A percentile compares a stretch with the other conserved stretches of the same genome.
These are phyloP conservation scores for Physaria fendleri DNA, from an alignment of 345 rosid genomes.

Conservation along the genomic window DNA sequence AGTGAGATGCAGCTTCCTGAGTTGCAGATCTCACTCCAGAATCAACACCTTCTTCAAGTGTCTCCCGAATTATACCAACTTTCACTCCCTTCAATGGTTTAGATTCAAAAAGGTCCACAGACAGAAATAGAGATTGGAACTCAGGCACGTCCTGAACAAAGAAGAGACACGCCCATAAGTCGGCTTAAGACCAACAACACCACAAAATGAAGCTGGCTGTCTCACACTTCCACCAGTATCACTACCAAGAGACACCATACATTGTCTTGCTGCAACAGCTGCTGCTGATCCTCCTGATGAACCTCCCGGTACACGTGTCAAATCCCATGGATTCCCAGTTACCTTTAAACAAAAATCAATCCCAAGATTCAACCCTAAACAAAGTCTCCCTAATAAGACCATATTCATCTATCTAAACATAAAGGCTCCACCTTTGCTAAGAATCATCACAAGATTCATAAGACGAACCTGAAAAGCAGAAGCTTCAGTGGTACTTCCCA, in stretches of 20 bases:
- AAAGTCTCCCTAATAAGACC: background rate
- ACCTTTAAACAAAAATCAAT: conserved; percentile 46
- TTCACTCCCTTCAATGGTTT: conserved; percentile 71
- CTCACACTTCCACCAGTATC: conserved; percentile 99
- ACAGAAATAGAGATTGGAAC: conserved; percentile 43
- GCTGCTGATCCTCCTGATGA: conserved; percentile 98
- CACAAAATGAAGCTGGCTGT: conserved; percentile 94
- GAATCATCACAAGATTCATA: background rate
- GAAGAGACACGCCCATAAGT: conserved; percentile 87
- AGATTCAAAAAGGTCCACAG: conserved; percentile 40
- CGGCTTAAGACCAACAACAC: conserved; percentile 92
- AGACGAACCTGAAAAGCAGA: conserved; percentile 73
- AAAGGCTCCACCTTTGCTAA: background rate
- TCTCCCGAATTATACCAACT: conserved; percentile 80
- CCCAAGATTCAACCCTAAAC: conserved; percentile 14
- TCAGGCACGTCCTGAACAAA: conserved; percentile 67
- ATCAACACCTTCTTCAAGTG: conserved; percentile 74
- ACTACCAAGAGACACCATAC: conserved; percentile 85
- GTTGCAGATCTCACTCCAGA: conserved; percentile 62
- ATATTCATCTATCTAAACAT: background rate
- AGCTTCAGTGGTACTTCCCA: conserved; percentile 88
- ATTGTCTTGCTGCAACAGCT: conserved; percentile 88
- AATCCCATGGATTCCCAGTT: conserved; percentile 89
- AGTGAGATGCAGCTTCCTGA: conserved; percentile 62
- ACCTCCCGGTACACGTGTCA: conserved; percentile 88